These are phyloP conservation scores for Macrocystidia cucumis DNA, from an alignment of 1,284 basidiomycete species.

Conservation along the genomic window DNA sequence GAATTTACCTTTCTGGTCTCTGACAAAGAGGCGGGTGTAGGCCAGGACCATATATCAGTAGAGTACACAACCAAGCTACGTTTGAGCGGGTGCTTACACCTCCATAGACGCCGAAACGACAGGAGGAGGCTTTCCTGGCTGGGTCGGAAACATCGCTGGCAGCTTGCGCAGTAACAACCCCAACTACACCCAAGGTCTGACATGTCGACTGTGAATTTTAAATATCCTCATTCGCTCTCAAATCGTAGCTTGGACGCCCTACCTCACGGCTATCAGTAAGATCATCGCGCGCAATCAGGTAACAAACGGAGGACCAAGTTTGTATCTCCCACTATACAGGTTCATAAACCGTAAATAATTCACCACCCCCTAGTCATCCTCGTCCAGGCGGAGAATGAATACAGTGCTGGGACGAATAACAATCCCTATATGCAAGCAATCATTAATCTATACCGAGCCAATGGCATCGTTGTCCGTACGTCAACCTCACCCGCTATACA, in stretches of 20 bases:
- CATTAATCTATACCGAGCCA: slow-evolving; percentile 34
- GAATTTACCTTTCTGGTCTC: too few relatives aligned
- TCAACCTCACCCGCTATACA: slow-evolving; percentile 6
- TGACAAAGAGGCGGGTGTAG: too few relatives aligned
- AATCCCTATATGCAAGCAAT: slow-evolving; percentile 44
- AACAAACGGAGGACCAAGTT: slow-evolving; percentile 42
- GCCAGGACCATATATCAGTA: slow-evolving; percentile 45
- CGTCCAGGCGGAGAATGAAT: slow-evolving; percentile 56
- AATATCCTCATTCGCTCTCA: background rate
- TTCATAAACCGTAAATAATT: slow-evolving; percentile 1
- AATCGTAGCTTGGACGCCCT: slow-evolving; percentile 40
- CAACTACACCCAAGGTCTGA: slow-evolving; percentile 32
- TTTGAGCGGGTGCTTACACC: background rate
- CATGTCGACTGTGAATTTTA: background rate
- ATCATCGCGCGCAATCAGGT: slow-evolving; percentile 45
- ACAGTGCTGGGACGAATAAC: slow-evolving; percentile 29
- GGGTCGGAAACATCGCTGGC: slow-evolving; percentile 41
- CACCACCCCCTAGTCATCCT: slow-evolving; percentile 32
- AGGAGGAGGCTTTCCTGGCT: slow-evolving; percentile 52
- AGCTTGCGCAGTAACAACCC: slow-evolving; percentile 40
- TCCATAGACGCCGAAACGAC: slow-evolving; percentile 41
- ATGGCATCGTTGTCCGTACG: slow-evolving; percentile 41
- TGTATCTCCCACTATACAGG: slow-evolving; percentile 3
- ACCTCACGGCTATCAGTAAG: slow-evolving; percentile 40
- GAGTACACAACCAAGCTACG: slow-evolving; percentile 5